phyloP scores from a whole-genome alignment of 208 protist genomes.

The Wallacemonas rigidus region DNA sequence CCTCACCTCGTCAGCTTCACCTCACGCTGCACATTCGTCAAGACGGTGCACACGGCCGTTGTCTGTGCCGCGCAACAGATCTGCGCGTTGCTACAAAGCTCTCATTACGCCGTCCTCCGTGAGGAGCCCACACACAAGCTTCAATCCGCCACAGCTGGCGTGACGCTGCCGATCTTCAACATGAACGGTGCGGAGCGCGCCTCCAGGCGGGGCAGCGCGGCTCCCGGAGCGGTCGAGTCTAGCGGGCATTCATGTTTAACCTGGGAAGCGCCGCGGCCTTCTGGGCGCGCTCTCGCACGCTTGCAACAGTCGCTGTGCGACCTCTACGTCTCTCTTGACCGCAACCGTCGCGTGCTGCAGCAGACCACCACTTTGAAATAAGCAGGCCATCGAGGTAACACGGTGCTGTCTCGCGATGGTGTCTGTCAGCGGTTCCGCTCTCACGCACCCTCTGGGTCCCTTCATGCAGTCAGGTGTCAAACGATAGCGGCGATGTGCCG shows the following conservation, averaged over 20 bases:
- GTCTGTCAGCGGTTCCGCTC: too few species aligned
- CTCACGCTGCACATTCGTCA: slow-evolving; percentile 6
- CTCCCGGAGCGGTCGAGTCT: not conserved
- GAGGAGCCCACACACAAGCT: slow-evolving; percentile 4
- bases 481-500: too few species aligned
- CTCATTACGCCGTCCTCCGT: slow-evolving; percentile 10
- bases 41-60: not conserved
- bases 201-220: not conserved
- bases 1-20: not conserved
- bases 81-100: not conserved
- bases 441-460: too few species aligned
- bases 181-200: not conserved
- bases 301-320: slow-evolving; percentile 8
- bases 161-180: slow-evolving; percentile 4
- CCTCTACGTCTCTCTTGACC: not conserved
- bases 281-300: slow-evolving; percentile 11
- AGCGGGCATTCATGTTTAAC: not conserved
- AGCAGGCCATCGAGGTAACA: not conserved
- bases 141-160: not conserved
- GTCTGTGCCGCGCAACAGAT: not conserved
- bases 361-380: not conserved
- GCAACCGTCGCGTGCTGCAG: not conserved
- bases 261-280: slow-evolving; percentile 5
- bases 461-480: too few species aligned
- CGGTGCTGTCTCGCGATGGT: not conserved